phyloP scores from a whole-genome alignment of 2,329 filamentous ascomycete species.

The Pseudogymnoascus sp. region DNA sequence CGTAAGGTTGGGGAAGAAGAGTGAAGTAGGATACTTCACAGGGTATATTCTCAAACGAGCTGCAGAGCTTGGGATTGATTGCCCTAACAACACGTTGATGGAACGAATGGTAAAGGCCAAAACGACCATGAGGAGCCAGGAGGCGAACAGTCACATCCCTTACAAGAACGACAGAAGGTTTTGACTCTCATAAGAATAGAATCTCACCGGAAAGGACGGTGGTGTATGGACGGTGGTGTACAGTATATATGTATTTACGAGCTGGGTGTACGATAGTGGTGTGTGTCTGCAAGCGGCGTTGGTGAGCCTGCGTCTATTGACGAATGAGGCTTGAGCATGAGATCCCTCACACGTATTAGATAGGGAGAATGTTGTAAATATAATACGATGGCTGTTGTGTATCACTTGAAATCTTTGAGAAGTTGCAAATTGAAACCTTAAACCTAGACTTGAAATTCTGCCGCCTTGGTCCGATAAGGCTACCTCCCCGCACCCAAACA shows the following conservation, averaged over 20 bases:
- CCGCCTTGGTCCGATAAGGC: neutral
- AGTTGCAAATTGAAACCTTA: neutral
- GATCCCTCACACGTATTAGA: neutral
- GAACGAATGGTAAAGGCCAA: slow-evolving; percentile 66
- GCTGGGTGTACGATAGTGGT: slow-evolving; percentile 2
- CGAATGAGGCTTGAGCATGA: neutral
- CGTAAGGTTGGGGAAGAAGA: slow-evolving; percentile 50
- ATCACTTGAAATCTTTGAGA: neutral
- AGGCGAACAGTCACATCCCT: slow-evolving; percentile 25
- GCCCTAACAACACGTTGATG: slow-evolving; percentile 64
- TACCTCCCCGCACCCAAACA: neutral
- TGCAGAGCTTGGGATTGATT: slow-evolving; percentile 60
- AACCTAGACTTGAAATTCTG: slow-evolving; percentile 1
- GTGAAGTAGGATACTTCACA: slow-evolving; percentile 78
- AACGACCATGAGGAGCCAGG: slow-evolving; percentile 29
- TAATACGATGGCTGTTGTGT: slow-evolving; percentile 8
- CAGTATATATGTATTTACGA: slow-evolving; percentile 10
- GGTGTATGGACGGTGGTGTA: neutral
- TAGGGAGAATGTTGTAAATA: neutral
- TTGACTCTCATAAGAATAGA: neutral
- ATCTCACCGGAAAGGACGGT: neutral
- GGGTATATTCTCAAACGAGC: slow-evolving; percentile 76
- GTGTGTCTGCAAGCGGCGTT: slow-evolving; percentile 2
- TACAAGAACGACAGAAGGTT: slow-evolving; percentile 5
- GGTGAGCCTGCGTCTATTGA: neutral